Evolutionary conservation across 1,284 basidiomycete species (phyloP).

Genomic region (Moniliophthora roreri): DNA sequence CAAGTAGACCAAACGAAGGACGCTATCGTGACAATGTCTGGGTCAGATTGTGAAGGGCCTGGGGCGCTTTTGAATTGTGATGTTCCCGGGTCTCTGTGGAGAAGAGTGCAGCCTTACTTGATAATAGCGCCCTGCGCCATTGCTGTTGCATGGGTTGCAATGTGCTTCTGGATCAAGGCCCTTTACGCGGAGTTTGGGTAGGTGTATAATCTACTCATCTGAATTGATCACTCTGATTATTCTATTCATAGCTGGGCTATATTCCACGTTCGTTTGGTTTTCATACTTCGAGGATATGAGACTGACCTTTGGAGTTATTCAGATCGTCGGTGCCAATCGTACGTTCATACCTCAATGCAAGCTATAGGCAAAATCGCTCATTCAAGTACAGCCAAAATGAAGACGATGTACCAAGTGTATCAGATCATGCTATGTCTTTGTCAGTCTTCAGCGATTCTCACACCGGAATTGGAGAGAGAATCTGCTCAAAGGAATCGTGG

Average conservation of each 20-base stretch:
- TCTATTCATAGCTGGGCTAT: too few species aligned
- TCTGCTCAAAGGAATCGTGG: too few species aligned
- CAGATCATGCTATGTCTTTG: slow-evolving; percentile 80
- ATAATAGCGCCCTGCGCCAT: slow-evolving; percentile 57
- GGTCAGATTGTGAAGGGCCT: slow-evolving; percentile 6
- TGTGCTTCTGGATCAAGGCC: slow-evolving; percentile 55
- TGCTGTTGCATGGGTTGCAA: slow-evolving; percentile 47
- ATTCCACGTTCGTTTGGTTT: neutral
- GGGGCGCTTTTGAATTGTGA: slow-evolving; percentile 42
- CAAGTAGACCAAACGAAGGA: slow-evolving; percentile 7
- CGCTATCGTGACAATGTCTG: slow-evolving; percentile 28
- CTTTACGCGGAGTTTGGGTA: slow-evolving; percentile 65
- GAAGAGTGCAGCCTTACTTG: slow-evolving; percentile 43
- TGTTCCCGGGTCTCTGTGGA: slow-evolving; percentile 44
- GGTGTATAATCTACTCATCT: too few species aligned
- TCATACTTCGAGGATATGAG: neutral
- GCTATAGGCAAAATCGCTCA: too few species aligned
- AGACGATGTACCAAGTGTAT: slow-evolving; percentile 77
- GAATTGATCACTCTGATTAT: too few species aligned
- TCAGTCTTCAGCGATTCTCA: neutral
- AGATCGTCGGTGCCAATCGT: slow-evolving; percentile 82
- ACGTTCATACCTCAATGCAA: slow-evolving; percentile 23
- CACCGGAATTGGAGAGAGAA: too few species aligned
- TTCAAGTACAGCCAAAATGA: slow-evolving; percentile 1
- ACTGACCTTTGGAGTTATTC: slow-evolving; percentile 71